Conservation (phyloP, 1,284 basidiomycete genomes). For the Tilletia indica region DNA sequence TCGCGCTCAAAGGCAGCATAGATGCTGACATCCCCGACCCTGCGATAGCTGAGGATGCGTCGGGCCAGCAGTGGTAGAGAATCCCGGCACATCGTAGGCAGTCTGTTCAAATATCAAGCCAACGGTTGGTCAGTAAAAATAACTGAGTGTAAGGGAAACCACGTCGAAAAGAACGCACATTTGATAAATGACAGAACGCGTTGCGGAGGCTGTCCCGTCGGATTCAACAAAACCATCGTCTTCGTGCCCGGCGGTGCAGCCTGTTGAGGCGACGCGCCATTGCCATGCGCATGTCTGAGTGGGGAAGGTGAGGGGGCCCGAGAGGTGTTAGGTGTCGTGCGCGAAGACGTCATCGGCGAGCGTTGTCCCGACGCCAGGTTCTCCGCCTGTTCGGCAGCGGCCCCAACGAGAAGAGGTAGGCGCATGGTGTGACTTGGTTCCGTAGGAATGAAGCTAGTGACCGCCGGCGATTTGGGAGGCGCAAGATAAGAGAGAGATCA, state of each 20-base stretch:
- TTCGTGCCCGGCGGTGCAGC: conserved; percentile 18
- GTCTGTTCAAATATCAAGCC: conserved; percentile 30
- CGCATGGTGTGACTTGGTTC: conserved; percentile 60
- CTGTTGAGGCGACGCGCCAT: conserved; percentile 29
- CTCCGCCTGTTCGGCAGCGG: conserved; percentile 33
- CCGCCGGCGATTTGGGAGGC: too few relatives aligned
- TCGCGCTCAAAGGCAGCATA: conserved; percentile 3
- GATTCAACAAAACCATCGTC: conserved; percentile 43
- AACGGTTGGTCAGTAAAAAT: background rate
- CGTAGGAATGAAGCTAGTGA: conserved; percentile 40
- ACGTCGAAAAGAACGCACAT: conserved; percentile 22
- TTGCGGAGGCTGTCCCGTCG: conserved; percentile 39
- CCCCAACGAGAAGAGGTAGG: conserved; percentile 48
- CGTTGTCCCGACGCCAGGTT: conserved; percentile 23
- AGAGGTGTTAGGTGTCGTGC: conserved; percentile 31
- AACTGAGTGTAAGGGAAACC: too few relatives aligned
- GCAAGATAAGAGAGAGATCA: too few relatives aligned
- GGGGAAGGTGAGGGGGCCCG: conserved; percentile 25
- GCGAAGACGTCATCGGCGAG: conserved; percentile 26
- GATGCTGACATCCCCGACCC: background rate
- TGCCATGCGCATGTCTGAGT: conserved; percentile 10
- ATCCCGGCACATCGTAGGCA: conserved; percentile 62
- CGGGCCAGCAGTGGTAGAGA: conserved; percentile 59
- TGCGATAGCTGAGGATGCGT: conserved; percentile 29
- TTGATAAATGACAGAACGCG: conserved; percentile 49